Conservation (phyloP, 2,329 filamentous ascomycete species). For the Fusarium marasasianum region DNA sequence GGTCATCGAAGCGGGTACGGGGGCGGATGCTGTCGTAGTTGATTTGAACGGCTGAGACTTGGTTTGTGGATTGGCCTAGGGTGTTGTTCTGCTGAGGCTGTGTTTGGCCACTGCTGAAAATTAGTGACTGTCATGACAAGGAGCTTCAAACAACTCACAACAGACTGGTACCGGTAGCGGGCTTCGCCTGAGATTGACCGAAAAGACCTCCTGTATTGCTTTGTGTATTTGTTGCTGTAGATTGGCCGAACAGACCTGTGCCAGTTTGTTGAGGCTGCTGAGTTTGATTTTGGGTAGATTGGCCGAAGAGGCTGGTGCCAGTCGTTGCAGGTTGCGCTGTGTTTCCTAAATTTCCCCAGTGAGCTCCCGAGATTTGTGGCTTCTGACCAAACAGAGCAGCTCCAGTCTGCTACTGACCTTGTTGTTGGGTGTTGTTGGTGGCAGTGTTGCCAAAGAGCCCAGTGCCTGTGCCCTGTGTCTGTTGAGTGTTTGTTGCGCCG, state of each 20-base stretch:
- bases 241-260: constrained; percentile 46
- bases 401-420: constrained; percentile 31
- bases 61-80: constrained; percentile 53
- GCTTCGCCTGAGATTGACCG: constrained; percentile 48
- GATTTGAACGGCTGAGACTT: constrained; percentile 78
- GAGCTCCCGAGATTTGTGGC: constrained; percentile 20
- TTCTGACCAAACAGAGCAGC: constrained; percentile 25
- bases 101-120: constrained; percentile 41
- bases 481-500: constrained; percentile 41
- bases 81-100: constrained; percentile 42
- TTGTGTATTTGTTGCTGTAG: constrained; percentile 28
- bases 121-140: constrained; percentile 23
- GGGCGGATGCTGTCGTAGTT: constrained; percentile 81
- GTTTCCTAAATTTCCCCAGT: constrained; percentile 34
- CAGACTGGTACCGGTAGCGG: constrained; percentile 40
- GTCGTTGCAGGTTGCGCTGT: constrained; percentile 19
- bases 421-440: constrained; percentile 37
- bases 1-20: constrained; percentile 91
- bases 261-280: constrained; percentile 37
- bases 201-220: constrained; percentile 46
- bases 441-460: constrained; percentile 47
- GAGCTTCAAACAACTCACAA: constrained; percentile 43
- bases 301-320: constrained; percentile 42
- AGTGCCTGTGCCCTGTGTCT: constrained; percentile 34
- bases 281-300: constrained; percentile 28